Conservation (phyloP, 768 basidiomycete species). For the Leccinum variicolor region DNA sequence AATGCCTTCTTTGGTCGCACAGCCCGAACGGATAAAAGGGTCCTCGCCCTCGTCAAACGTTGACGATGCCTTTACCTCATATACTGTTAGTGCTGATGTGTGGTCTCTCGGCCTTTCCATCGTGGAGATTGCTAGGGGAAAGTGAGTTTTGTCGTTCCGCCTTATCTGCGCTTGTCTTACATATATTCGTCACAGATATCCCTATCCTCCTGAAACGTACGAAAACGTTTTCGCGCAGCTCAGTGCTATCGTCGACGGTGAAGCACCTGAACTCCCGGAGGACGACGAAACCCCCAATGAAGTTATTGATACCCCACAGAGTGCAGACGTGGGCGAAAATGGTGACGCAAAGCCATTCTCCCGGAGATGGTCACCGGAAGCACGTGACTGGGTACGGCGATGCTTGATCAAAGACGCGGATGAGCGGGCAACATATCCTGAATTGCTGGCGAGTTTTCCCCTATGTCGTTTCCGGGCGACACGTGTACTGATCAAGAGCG, state of each 20-base stretch:
- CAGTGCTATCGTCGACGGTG: conserved; percentile 95
- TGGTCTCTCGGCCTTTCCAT: conserved; percentile 96
- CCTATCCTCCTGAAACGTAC: conserved; percentile 97
- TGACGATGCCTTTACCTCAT: conserved; percentile 45
- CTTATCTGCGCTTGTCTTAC: background rate
- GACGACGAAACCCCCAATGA: conserved; percentile 33
- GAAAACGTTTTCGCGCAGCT: conserved; percentile 95
- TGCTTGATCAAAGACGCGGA: conserved; percentile 84
- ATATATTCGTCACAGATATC: conserved; percentile 49
- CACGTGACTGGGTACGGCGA: conserved; percentile 76
- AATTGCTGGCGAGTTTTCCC: conserved; percentile 60
- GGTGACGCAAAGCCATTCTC: conserved; percentile 8
- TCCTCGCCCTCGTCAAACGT: conserved; percentile 53
- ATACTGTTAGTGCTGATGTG: conserved; percentile 95
- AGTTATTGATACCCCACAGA: conserved; percentile 3
- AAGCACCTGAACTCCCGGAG: conserved; percentile 82
- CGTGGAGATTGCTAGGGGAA: conserved; percentile 86
- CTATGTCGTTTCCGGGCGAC: background rate
- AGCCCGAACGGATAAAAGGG: conserved; percentile 96
- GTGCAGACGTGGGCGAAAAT: conserved; percentile 11
- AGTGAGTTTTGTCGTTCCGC: conserved; percentile 23
- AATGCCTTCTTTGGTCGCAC: conserved; percentile 2
- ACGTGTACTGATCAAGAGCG: background rate
- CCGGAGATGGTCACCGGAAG: conserved; percentile 39
- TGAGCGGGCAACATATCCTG: conserved; percentile 75